Base-by-base conservation (phyloP, 2,329 filamentous ascomycete genomes). In the Chaetomium sp. region DNA sequence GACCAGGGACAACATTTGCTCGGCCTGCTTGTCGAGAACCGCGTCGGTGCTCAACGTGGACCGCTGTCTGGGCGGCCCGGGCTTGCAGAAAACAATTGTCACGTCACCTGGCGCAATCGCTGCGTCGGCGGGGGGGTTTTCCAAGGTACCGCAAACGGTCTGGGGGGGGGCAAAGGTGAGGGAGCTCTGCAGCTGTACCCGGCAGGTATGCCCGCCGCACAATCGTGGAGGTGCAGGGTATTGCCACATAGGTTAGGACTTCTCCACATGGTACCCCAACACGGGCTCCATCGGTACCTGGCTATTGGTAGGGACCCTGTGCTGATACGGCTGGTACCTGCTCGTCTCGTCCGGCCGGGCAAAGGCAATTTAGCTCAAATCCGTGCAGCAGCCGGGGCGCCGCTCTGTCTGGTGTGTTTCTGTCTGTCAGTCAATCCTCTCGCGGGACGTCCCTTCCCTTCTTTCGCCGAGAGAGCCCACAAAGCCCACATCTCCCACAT, bases 351-450 rank as follows among this genome's bases (percentile, higher is more conserved):
- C 47, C 35, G 49, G 19, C 19, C 19, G 19, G 19, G 19, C 19
- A 27, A 54, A 55, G 53, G 56, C 56, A 65, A 64, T 64, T 63
- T 65, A 65, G 55, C 60, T 63, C 62, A 63, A 62, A 62, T 61
- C 60, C 57, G 44, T 56, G 56, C 56, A 53, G 59, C 45, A 49
- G 51, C 47, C 64, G 58, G 58, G 19, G 19, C 19, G 19, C 19
- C 19, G 19, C 19, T 27, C 19, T 27, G 19, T 27, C 19, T 27
- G 19, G 19, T 27, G 19, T 27, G 19, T 27, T 27, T 27, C 19
- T 27, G 19, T 27, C 19, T 27, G 19, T 27, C 19, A 27, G 19
- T 27, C 61, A 64, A 65, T 65, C 64, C 64, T 53, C 27, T 52
- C n/a, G 38, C 12, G 45, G 36, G 47, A 42, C 47, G 37, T 57